Evolutionary conservation across 208 protist genomes (phyloP), one percentile per base, ranked within the genome.

Genomic region (Lotmaria passim): DNA sequence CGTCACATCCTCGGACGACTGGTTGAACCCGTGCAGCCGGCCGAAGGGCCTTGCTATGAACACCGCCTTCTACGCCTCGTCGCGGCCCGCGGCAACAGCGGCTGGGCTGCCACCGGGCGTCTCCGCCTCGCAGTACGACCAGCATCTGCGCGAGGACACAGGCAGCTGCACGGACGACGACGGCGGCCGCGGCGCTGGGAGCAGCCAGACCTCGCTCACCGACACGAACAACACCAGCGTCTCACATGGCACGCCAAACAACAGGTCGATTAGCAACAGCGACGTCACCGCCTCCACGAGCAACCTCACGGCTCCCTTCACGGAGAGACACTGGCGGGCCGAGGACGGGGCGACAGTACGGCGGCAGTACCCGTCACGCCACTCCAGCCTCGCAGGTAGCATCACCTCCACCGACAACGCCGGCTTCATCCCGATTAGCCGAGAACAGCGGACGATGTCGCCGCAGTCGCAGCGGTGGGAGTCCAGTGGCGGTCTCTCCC

Each of bases 381-480:
- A 43, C 65, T 24, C 65, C 19, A 71, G 65, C 43, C 7, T 55
- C 34, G 31, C 63, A 6, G 52, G 34, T 52, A 69, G 63, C 51
- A 24, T 60, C 41, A 7, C 14, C 43, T 71, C 65, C 0, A 28
- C 33, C 1, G 65, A 50, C 36, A 71, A 62, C 52, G 65, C 12
- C 24, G 65, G 44, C 30, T 71, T 71, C 31, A 39, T 71, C 2
- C 65, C 65, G 0, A 71, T 71, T 43, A 71, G 65, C 34, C 36
- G 31, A 3, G 55, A 71, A 53, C 65, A 56, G 33, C 51, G 44
- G 17, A 39, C 65, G 3, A 60, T 71, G 65, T 52, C 65, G 14
- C 65, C 65, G 65, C 55, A 60, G 33, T 71, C 65, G 65, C 65
- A 71, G 65, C 65, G 65, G 43, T 39, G 41, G 30, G 65, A 62